Percentiles rank a stretch among this genome's conserved stretches.
Conservation (phyloP, 2,329 filamentous ascomycete genomes). For the Colletotrichum euphorbiae region DNA sequence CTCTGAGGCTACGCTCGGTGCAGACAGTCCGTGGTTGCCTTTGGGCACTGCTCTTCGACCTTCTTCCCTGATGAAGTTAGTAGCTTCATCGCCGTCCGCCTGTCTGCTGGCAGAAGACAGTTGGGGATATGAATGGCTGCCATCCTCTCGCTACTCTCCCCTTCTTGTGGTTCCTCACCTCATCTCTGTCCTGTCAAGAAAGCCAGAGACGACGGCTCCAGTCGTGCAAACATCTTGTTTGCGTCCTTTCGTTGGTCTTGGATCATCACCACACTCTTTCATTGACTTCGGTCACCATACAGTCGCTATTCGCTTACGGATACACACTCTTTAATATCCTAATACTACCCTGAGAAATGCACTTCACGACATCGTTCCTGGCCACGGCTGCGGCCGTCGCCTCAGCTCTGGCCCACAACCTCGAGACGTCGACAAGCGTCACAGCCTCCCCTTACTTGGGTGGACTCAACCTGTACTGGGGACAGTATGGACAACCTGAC, state of each 20-base stretch:
- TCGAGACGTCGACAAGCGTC: not conserved
- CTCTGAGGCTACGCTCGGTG: constrained; percentile 4
- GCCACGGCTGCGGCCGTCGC: constrained; percentile 43
- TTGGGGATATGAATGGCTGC: constrained; percentile 22
- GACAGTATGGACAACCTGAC: constrained; percentile 46
- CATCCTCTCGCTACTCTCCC: not conserved
- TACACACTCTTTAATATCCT: constrained; percentile 34
- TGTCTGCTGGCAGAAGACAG: not conserved
- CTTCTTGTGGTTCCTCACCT: constrained; percentile 5
- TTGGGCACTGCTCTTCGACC: not conserved
- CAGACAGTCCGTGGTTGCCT: constrained; percentile 8
- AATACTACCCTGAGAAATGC: constrained; percentile 33
- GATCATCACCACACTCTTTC: constrained; percentile 48
- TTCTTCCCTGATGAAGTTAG: constrained; percentile 25
- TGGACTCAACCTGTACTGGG: constrained; percentile 56
- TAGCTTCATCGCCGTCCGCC: constrained; percentile 1
- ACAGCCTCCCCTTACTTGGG: constrained; percentile 37
- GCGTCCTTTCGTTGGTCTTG: constrained; percentile 51
- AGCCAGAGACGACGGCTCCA: constrained; percentile 36
- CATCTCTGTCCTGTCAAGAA: constrained; percentile 36
- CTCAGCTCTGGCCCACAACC: constrained; percentile 31
- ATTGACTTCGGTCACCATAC: constrained; percentile 50
- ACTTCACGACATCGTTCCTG: constrained; percentile 46
- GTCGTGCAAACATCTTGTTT: constrained; percentile 43
- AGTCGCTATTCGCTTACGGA: constrained; percentile 41